These are phyloP conservation scores for Coniochaeta sp. DNA, from an alignment of 2,329 filamentous ascomycete species.

Conservation along the genomic window DNA sequence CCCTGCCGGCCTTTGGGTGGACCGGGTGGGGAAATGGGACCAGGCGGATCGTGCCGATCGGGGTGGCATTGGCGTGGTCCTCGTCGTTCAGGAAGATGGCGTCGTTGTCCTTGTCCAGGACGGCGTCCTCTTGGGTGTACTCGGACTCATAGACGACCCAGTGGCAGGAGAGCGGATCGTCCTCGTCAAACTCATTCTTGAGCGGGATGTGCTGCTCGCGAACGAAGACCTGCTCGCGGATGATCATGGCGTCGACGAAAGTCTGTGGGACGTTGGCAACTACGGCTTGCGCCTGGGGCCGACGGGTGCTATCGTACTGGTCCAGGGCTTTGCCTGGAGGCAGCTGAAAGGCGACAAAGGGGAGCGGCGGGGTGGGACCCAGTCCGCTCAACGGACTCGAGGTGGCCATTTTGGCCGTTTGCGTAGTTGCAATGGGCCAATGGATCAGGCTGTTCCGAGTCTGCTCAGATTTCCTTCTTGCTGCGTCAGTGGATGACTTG, in stretches of 20 bases:
- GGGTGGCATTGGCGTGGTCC: conserved; percentile 36
- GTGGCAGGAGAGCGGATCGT: conserved; percentile 74
- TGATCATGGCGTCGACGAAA: conserved; percentile 58
- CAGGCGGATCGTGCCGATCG: conserved; percentile 71
- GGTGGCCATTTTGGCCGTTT: conserved; percentile 33
- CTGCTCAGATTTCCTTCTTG: too few species aligned
- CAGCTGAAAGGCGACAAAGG: conserved; percentile 20
- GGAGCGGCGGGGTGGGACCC: conserved; percentile 12
- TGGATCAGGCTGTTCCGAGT: too few species aligned
- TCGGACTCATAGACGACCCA: conserved; percentile 76
- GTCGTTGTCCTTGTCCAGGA: conserved; percentile 33
- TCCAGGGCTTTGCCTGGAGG: conserved; percentile 30
- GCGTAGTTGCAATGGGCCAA: neutral
- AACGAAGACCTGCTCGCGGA: conserved; percentile 56
- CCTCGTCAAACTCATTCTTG: conserved; percentile 70
- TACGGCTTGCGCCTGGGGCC: conserved; percentile 16
- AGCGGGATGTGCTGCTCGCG: conserved; percentile 49
- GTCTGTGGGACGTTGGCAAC: conserved; percentile 32
- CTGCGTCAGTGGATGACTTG: too few species aligned
- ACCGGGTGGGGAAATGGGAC: conserved; percentile 72
- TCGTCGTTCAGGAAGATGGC: conserved; percentile 31
- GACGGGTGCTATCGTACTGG: conserved; percentile 33
- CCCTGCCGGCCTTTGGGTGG: conserved; percentile 47
- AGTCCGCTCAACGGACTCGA: too few species aligned
- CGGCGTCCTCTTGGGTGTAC: neutral